phyloP scores from a whole-genome alignment of 495 filamentous ascomycete species.

The Lasiosphaeriaceae sp. region DNA sequence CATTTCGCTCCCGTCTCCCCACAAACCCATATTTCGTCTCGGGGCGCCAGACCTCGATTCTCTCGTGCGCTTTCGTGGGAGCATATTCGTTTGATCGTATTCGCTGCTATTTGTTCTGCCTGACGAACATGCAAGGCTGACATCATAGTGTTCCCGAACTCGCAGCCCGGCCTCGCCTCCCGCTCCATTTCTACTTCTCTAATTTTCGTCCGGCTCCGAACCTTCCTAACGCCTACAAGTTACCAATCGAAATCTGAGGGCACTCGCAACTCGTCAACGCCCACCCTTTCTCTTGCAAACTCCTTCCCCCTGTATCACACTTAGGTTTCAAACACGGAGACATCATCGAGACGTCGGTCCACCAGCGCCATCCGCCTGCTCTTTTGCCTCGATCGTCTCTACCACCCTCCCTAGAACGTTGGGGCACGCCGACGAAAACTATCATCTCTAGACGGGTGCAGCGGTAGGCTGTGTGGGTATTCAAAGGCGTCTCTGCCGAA shows the following conservation, averaged over 20 bases:
- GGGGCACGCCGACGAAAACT: slow-evolving; percentile 12
- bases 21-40: neutral
- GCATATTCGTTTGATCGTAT: too few relatives aligned
- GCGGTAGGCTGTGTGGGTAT: slow-evolving; percentile 43
- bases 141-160: slow-evolving; percentile 20
- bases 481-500: slow-evolving; percentile 30
- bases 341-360: slow-evolving; percentile 39
- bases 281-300: slow-evolving; percentile 6
- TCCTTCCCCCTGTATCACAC: neutral
- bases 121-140: slow-evolving; percentile 19
- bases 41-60: too few relatives aligned
- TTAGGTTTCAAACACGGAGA: slow-evolving; percentile 36
- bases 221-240: slow-evolving; percentile 18
- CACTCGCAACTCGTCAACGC: slow-evolving; percentile 4
- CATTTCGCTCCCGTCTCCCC: neutral
- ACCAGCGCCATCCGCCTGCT: slow-evolving; percentile 42
- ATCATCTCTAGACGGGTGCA: slow-evolving; percentile 36
- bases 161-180: neutral
- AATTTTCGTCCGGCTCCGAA: slow-evolving; percentile 7
- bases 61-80: too few relatives aligned
- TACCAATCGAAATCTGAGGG: neutral
- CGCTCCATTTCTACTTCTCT: slow-evolving; percentile 2
- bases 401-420: slow-evolving; percentile 43
- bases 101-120: neutral
- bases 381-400: slow-evolving; percentile 44